These are phyloP conservation scores for Melampsora americana DNA, from an alignment of 1,284 basidiomycete species.

Conservation along the genomic window DNA sequence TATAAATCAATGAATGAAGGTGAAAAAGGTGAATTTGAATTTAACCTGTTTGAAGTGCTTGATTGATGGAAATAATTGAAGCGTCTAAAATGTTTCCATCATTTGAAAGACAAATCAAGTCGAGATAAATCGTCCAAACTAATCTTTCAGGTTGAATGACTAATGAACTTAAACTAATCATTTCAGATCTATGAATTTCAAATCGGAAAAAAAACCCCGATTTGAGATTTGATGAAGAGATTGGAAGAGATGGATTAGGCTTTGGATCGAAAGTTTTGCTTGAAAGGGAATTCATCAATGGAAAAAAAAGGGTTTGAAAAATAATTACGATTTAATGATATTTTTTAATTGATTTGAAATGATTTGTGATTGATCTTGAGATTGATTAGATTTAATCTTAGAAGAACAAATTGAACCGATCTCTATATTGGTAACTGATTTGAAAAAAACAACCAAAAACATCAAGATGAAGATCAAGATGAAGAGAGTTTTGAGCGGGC, in stretches of 20 bases:
- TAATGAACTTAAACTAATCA: constrained; percentile 67
- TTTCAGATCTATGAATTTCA: constrained; percentile 66
- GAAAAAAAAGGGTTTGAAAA: no score
- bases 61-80: constrained; percentile 77
- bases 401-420: constrained; percentile 87
- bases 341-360: constrained; percentile 77
- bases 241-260: no score
- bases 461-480: no score
- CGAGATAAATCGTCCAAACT: constrained; percentile 87
- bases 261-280: no score
- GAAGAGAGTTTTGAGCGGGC: no score
- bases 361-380: constrained; percentile 83
- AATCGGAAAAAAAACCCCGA: constrained; percentile 16
- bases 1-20: no score
- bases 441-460: no score
- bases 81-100: constrained; percentile 95
- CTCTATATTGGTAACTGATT: constrained; percentile 76
- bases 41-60: constrained; percentile 77
- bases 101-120: constrained; percentile 90
- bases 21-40: no score
- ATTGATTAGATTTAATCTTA: constrained; percentile 89
- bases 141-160: constrained; percentile 75
- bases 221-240: no score
- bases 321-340: constrained; percentile 66
- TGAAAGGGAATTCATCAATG: no score